Base-by-base conservation (phyloP, 345 rosid species). In the Garcia nutans region DNA sequence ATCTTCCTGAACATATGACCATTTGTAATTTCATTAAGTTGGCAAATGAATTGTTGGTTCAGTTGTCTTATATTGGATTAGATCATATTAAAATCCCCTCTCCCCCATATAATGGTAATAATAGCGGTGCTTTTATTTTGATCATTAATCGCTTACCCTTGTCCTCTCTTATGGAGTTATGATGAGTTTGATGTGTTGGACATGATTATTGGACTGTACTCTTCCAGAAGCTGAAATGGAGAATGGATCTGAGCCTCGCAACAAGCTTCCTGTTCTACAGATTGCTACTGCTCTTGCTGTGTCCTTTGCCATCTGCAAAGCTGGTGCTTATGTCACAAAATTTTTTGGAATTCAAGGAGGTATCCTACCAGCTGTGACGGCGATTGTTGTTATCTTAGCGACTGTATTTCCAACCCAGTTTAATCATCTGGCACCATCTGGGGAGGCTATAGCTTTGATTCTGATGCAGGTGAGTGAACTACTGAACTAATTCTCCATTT, bases 361-460 rank as follows among this genome's bases (percentile, higher is more conserved):
- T 52, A 86, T 80, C 84, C 85, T 92, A 68, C 97, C 97, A 57
- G 93, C 90, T n/a, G 68, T 90, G 73, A 92, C 98, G 22, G 94
- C 92, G 0, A 82, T 89, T 65, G 91, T 91, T 28, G 96, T 95
- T 72, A 67, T 88, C 73, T 75, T 93, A 66, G 96, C 97, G 65
- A 89, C 93, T 23, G 70, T 77, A 12, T 90, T 95, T 77, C 99
- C 97, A 4, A n/a, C 79, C n/a, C 90, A 86, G 54, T 95, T 91
- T 76, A 84, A 85, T 68, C 78, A 78, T 55, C 91, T 95, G 72
- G 97, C 97, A 78, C 91, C 96, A 56, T 77, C 96, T 52, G 94
- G 96, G 41, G 98, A 95, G 82, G 94, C 97, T 66, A 85, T 95
- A 89, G 98, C 97, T 76, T 41, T 95, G 58, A 90, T 93, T 80